Base-by-base conservation (phyloP, 257 asterid species). In the Prunella vulgaris region DNA sequence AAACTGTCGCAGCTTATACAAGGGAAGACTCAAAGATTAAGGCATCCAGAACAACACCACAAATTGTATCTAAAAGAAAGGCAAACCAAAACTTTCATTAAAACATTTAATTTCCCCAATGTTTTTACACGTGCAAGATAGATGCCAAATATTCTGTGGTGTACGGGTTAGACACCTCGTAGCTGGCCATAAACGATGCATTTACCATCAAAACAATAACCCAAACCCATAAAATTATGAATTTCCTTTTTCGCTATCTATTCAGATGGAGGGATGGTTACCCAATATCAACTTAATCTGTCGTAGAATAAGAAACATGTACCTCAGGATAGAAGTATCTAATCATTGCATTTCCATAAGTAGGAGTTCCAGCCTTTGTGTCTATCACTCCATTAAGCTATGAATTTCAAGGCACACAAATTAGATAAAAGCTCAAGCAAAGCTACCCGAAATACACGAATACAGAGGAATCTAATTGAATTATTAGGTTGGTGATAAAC, bases 351-450 rank as follows among this genome's bases (percentile, higher is more conserved):
- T 77, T 80, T 8, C 84, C 60, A 69, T 42, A 76, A 73, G 83
- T 86, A 7, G 97, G 96, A 60, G 87, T 83, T 67, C 92, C 97
- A 69, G 79, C 72, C 80, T 72, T 82, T 5, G 99, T 93, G 80
- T 93, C 96, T 18, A 93, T 85, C 77, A 90, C 99, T 59, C 96
- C 99, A 73, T 78, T 75, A 83, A 89, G 67, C 96, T 86, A 85
- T 71, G 74, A 70, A 57, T n/a, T 70, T 5, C 44, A 72, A 68
- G 20, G 63, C 33, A 66, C 2, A 8, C 68, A 73, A 62, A 62
- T 4, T 30, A 76, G 53, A 46, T 30, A 13, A 18, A 18, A 22
- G 70, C n/a, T 28, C 60, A 48, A 69, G 53, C 60, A 17, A 49
- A 33, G 66, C 18, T 14, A 76, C 48, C n/a, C n/a, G 8, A n/a